These are phyloP conservation scores for Penicillium sp. DNA, from an alignment of 2,329 filamentous ascomycete genomes.

Conservation along the genomic window DNA sequence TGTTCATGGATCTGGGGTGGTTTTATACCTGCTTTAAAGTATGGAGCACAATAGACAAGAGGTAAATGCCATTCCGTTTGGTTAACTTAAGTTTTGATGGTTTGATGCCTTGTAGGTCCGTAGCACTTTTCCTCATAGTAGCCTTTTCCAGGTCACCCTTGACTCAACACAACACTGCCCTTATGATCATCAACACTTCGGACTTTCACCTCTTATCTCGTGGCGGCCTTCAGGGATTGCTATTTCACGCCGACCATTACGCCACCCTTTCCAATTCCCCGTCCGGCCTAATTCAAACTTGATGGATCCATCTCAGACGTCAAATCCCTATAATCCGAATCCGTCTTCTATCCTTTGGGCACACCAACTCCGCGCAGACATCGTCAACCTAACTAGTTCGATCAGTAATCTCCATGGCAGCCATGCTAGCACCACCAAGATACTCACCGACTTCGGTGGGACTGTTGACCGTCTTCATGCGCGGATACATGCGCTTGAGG, in stretches of 20 bases:
- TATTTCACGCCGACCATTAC: too few relatives aligned
- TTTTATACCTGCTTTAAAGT: constrained; percentile 35
- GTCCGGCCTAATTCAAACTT: background rate
- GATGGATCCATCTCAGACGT: background rate
- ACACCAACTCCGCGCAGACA: constrained; percentile 44
- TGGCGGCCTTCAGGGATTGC: too few relatives aligned
- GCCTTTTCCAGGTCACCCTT: background rate
- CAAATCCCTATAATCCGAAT: constrained; percentile 10
- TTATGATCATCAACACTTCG: background rate
- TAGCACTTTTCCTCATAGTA: background rate
- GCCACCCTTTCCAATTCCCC: background rate
- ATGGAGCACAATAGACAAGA: constrained; percentile 37
- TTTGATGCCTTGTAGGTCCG: background rate
- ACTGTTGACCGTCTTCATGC: constrained; percentile 7
- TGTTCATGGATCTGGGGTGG: constrained; percentile 37
- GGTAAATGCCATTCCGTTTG: constrained; percentile 38
- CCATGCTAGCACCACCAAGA: constrained; percentile 16
- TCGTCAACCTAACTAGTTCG: constrained; percentile 36
- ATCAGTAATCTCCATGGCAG: constrained; percentile 29
- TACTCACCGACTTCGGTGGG: constrained; percentile 13
- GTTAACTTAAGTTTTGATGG: constrained; percentile 6
- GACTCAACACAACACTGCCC: too few relatives aligned
- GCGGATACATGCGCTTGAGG: background rate
- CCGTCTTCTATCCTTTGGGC: constrained; percentile 42
- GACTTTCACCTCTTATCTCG: too few relatives aligned